phyloP scores from a whole-genome alignment of 2,329 filamentous ascomycete genomes.

The Aspergillus flavus region DNA sequence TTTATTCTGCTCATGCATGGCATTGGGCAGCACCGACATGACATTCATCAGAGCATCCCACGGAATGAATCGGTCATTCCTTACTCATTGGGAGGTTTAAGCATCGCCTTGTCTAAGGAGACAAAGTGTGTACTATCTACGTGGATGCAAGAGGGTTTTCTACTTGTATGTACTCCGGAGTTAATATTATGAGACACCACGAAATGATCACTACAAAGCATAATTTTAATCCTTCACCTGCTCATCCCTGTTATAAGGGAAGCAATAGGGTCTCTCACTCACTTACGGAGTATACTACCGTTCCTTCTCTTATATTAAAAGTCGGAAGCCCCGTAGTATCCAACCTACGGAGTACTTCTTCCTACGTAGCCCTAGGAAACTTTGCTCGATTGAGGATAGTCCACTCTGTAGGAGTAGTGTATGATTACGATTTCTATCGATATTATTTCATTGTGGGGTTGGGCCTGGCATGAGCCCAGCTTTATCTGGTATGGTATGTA shows the following conservation, averaged over 20 bases:
- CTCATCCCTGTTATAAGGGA: not conserved
- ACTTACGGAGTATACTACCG: not conserved
- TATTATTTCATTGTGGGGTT: slow-evolving; percentile 19
- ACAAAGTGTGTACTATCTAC: not conserved
- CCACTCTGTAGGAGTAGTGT: slow-evolving; percentile 1
- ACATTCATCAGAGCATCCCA: slow-evolving; percentile 4
- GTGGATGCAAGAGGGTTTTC: not conserved
- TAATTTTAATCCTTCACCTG: not conserved
- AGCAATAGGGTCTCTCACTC: not conserved
- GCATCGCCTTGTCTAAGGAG: no score
- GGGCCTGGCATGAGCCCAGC: slow-evolving; percentile 16
- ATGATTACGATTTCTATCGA: slow-evolving; percentile 12
- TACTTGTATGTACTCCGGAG: not conserved
- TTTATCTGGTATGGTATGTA: slow-evolving; percentile 23
- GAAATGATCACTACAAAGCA: not conserved
- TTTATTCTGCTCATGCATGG: slow-evolving; percentile 3
- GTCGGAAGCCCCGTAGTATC: not conserved
- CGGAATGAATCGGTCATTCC: not conserved
- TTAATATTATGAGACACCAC: not conserved
- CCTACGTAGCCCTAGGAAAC: slow-evolving; percentile 1
- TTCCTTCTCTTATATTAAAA: not conserved
- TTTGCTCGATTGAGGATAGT: slow-evolving; percentile 1
- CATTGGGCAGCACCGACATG: slow-evolving; percentile 11
- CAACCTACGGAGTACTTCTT: not conserved
- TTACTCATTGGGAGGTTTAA: not conserved